phyloP scores from a whole-genome alignment of 495 filamentous ascomycete species.

The Hypoxylon lienhwacheense region DNA sequence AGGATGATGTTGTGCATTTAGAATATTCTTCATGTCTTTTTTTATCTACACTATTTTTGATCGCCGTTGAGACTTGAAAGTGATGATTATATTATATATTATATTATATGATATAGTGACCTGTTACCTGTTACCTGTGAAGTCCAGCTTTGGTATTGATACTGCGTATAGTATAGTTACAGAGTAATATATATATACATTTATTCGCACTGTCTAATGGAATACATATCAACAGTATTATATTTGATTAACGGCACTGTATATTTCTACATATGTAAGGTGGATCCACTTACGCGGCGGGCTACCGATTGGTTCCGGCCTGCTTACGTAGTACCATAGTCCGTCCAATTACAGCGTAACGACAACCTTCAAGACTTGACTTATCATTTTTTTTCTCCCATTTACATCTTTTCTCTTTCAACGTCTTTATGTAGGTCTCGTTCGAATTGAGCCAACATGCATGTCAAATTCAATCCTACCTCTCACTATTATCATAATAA shows the following conservation, averaged over 20 bases:
- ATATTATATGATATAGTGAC: no score
- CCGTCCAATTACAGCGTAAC: not conserved
- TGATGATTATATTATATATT: no score
- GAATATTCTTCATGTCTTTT: not conserved
- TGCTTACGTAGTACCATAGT: not conserved
- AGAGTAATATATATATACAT: not conserved
- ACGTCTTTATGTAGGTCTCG: no score
- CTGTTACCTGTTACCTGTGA: no score
- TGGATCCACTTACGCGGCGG: conserved; percentile 3
- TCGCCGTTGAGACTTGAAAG: no score
- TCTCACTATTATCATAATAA: no score
- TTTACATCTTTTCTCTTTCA: not conserved
- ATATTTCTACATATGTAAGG: not conserved
- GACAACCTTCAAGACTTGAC: not conserved
- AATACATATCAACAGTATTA: not conserved
- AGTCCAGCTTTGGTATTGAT: no score
- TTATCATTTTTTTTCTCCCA: not conserved
- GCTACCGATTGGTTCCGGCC: conserved; percentile 20
- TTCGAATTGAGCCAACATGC: no score
- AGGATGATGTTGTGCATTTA: conserved; percentile 5
- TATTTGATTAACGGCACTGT: not conserved
- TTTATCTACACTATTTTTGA: no score
- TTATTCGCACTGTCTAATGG: not conserved
- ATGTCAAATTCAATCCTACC: no score
- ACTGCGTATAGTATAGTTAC: no score